These are phyloP conservation scores for Gloeopeniophorella convolvens DNA, from an alignment of 768 basidiomycete genomes.

Conservation along the genomic window DNA sequence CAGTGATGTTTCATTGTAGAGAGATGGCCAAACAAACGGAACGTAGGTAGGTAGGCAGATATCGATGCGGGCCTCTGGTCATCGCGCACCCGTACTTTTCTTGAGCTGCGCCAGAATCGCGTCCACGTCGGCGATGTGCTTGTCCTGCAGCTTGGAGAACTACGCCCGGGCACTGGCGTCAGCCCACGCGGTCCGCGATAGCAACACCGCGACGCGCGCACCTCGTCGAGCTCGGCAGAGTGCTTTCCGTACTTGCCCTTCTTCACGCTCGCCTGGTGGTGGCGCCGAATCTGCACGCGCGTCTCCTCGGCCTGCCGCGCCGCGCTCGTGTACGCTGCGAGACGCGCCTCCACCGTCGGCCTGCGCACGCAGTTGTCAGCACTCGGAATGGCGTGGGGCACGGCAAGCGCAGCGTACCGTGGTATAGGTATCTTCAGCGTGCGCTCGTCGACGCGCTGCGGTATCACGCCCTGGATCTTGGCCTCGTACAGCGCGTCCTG, in stretches of 20 bases:
- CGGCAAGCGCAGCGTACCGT: constrained; percentile 40
- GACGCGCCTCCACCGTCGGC: constrained; percentile 69
- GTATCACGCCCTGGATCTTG: constrained; percentile 63
- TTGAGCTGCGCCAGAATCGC: constrained; percentile 56
- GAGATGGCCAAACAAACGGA: no score
- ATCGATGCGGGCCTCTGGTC: no score
- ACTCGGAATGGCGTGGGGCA: neutral
- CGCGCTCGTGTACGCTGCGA: constrained; percentile 46
- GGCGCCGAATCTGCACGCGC: constrained; percentile 67
- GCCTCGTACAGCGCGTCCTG: constrained; percentile 74
- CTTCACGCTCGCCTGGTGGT: constrained; percentile 60
- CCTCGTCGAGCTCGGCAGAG: constrained; percentile 66
- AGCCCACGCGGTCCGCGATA: neutral
- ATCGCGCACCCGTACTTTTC: constrained; percentile 39
- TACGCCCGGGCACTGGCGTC: constrained; percentile 24
- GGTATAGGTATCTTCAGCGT: constrained; percentile 79
- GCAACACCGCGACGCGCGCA: constrained; percentile 27
- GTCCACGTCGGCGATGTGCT: constrained; percentile 58
- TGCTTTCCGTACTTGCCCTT: constrained; percentile 64
- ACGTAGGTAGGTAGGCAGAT: no score
- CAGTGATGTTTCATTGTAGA: no score
- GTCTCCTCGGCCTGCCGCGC: constrained; percentile 67
- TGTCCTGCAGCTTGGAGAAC: constrained; percentile 73
- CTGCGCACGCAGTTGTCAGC: constrained; percentile 31
- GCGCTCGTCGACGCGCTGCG: constrained; percentile 61